Conservation (phyloP, 495 filamentous ascomycete genomes). For the Podospora sp. region DNA sequence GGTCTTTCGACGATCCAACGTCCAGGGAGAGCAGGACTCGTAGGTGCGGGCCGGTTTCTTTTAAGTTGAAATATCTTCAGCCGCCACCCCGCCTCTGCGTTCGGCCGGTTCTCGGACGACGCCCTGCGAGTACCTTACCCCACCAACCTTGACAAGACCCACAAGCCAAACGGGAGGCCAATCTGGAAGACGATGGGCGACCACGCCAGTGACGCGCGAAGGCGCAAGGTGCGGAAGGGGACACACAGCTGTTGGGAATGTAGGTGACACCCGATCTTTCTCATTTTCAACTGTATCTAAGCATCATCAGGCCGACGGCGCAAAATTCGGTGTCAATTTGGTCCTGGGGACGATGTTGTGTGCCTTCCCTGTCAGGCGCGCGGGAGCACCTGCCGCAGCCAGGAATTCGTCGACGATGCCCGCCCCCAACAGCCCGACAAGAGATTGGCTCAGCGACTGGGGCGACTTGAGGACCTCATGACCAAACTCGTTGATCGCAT, state of each 20-base stretch:
- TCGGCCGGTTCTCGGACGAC: neutral
- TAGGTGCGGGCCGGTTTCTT: neutral
- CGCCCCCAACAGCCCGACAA: slow-evolving; percentile 37
- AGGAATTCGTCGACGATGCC: slow-evolving; percentile 51
- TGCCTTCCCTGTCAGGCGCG: slow-evolving; percentile 52
- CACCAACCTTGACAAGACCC: neutral
- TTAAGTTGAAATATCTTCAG: neutral
- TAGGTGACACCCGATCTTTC: slow-evolving; percentile 30
- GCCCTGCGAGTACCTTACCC: neutral
- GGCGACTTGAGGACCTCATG: slow-evolving; percentile 49
- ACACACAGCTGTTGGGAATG: slow-evolving; percentile 62
- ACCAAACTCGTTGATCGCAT: slow-evolving; percentile 49
- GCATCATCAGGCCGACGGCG: slow-evolving; percentile 44
- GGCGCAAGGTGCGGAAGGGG: slow-evolving; percentile 57
- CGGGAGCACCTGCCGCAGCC: slow-evolving; percentile 52
- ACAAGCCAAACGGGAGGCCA: neutral
- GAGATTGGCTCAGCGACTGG: slow-evolving; percentile 48
- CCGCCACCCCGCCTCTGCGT: neutral
- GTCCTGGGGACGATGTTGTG: slow-evolving; percentile 39
- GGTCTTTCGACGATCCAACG: neutral
- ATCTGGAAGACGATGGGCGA: neutral
- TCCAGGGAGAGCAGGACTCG: neutral
- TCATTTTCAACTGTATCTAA: neutral
- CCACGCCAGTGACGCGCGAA: slow-evolving; percentile 22
- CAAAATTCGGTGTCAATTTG: slow-evolving; percentile 50